Conservation (phyloP, 768 basidiomycete genomes). For the Piloderma croceum region DNA sequence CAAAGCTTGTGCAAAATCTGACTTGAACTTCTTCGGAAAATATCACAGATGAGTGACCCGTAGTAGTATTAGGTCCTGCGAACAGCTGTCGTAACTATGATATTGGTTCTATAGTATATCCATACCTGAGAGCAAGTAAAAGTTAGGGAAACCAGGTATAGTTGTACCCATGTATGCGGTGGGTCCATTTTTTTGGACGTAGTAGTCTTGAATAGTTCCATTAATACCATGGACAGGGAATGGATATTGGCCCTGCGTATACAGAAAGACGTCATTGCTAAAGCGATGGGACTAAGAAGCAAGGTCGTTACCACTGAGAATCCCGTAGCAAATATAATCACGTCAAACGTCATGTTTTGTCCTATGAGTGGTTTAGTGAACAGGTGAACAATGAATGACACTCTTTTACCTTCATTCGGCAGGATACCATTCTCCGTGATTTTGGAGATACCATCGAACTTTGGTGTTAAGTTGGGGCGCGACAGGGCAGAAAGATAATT, state of each 20-base stretch:
- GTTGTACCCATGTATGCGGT: conserved; percentile 50
- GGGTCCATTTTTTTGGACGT: conserved; percentile 41
- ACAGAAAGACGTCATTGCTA: not conserved
- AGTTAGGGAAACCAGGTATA: conserved; percentile 52
- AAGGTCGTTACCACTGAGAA: not conserved
- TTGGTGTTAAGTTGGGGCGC: conserved; percentile 46
- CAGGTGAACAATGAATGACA: conserved; percentile 54
- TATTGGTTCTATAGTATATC: not conserved
- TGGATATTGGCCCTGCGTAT: conserved; percentile 7
- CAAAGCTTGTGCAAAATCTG: not conserved
- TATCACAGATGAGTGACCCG: conserved; percentile 54
- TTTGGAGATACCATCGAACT: conserved; percentile 43
- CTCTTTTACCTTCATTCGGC: conserved; percentile 41
- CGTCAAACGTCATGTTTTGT: conserved; percentile 30
- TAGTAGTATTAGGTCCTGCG: conserved; percentile 50
- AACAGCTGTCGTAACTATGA: not conserved
- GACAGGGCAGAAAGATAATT: conserved; percentile 50
- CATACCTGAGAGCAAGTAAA: conserved; percentile 44
- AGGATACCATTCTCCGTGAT: conserved; percentile 46
- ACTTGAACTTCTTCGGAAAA: conserved; percentile 46
- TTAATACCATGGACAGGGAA: conserved; percentile 35
- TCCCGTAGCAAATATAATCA: conserved; percentile 34
- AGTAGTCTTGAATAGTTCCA: conserved; percentile 41
- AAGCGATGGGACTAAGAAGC: too few relatives aligned
- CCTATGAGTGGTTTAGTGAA: conserved; percentile 44